Evolutionary conservation across 768 basidiomycete species (phyloP), one percentile per base, ranked within the genome.

Genomic region (Kwoniella sp.): DNA sequence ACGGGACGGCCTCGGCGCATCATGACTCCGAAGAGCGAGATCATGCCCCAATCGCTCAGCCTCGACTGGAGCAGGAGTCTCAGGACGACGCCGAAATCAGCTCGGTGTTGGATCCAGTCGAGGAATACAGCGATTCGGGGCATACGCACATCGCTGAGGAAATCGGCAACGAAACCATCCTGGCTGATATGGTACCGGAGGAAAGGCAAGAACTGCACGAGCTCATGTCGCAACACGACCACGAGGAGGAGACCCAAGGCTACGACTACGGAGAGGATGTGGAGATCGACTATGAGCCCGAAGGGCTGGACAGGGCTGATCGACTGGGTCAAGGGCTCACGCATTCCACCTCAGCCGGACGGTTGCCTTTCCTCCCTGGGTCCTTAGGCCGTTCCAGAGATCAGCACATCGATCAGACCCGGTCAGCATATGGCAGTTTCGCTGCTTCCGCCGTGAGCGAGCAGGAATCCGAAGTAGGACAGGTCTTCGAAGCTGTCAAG

Each of bases 381-480:
- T 14, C 42, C 3, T 29, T 26, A 15, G 46, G 53, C 5, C n/a
- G 20, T 5, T 45, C 34, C 5, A 15, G 51, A 29, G 46, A 46
- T 12, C 20, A 28, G 10, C 56, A 53, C 40, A 50, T 54, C 27
- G 28, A 44, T 14, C 29, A 23, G 5, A 37, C 50, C 12, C 50
- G 55, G 27, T 57, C 61, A 9, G 22, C 37, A 3, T 46, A 44
- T 27, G 64, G 58, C n/a, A 62, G 59, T 11, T 51, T 64, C 19
- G 65, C 67, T 7, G 58, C 58, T 9, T 53, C 48, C n/a, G 62
- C 34, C 3, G 40, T 56, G 8, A 64, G 63, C 29, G 66, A 65
- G 22, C 55, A 56, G 31, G 67, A 69, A 42, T 52, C 46, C 8
- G 67, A 69, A 45, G 54, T 69, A 15, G 67, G 67, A 17, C 59